Evolutionary conservation across 2,329 filamentous ascomycete species (phyloP).

Genomic region (Cordyceps pruinosa): DNA sequence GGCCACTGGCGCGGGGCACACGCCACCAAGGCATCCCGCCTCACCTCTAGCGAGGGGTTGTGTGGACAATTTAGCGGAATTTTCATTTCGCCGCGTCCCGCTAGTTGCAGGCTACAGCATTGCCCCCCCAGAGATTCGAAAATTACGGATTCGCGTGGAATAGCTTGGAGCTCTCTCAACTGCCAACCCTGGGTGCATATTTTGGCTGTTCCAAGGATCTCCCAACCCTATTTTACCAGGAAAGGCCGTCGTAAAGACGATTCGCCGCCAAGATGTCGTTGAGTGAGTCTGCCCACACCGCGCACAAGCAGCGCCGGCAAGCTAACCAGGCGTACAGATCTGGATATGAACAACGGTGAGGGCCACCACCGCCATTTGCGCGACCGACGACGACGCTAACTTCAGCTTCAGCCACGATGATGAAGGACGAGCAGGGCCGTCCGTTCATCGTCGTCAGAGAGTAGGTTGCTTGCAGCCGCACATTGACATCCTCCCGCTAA

Average conservation of each 20-base stretch:
- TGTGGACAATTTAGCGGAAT: conserved; percentile 10
- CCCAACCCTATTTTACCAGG: conserved; percentile 1
- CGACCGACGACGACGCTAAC: conserved; percentile 15
- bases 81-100: conserved; percentile 13
- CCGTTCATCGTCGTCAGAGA: conserved; percentile 98
- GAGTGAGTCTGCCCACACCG: conserved; percentile 17
- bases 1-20: conserved; percentile 11
- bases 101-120: conserved; percentile 11
- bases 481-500: conserved; percentile 15
- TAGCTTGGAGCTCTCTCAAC: conserved; percentile 12
- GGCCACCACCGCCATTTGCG: conserved; percentile 9
- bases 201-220: conserved; percentile 9
- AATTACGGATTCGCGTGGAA: conserved; percentile 16
- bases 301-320: not conserved
- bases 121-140: conserved; percentile 18
- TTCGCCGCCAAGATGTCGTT: conserved; percentile 17
- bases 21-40: not conserved
- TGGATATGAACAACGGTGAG: conserved; percentile 79
- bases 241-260: conserved; percentile 10
- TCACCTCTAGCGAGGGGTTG: conserved; percentile 2
- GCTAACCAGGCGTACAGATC: conserved; percentile 52
- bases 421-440: conserved; percentile 95
- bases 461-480: conserved; percentile 45
- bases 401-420: conserved; percentile 51
- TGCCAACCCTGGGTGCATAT: conserved; percentile 1